Evolutionary conservation across 768 basidiomycete genomes (phyloP), one percentile per base, ranked within the genome.

Genomic region (Kwoniella mangroviensis): DNA sequence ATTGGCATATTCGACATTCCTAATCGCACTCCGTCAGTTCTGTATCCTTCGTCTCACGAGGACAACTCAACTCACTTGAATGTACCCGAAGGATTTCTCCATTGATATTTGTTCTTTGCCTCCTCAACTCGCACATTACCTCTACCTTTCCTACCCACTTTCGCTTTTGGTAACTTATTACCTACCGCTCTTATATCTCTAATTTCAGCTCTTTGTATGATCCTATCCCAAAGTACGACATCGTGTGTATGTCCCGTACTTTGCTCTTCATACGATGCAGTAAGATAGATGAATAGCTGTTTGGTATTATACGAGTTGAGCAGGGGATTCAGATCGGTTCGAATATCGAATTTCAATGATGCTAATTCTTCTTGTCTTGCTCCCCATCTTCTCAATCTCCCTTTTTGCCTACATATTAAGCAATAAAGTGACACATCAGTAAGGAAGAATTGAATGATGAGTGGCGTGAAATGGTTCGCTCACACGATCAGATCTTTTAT

Each of bases 241-340:
- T 80, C 75, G 61, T 80, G 79, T 1, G 41, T 13, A 40, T 58
- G 60, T n/a, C 65, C 64, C 3, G 63, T 67, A 13, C 22, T 28
- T n/a, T 52, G 62, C n/a, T 75, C 79, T 53, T 60, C 56, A 40
- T 78, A 78, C 4, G 70, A 43, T 17, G 79, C 79, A 12, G 77
- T 78, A 1, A 80, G 67, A 59, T 80, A 76, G 28, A 80, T 65
- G 67, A 80, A 78, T 3, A 80, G 67, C 52, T 80, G 79, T 68
- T 80, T 80, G 24, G 79, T 80, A 59, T 80, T 80, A 67, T 76
- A 80, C 13, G 79, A 78, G 69, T 75, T 77, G 24, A 80, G 72
- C 10, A 80, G 52, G 17, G 77, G 74, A 43, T 73, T 74, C 15
- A 80, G 68, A 57, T 80, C 79, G 26, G 77, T 71, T n/a, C 74